phyloP scores from a whole-genome alignment of 2,329 filamentous ascomycete species.

The Paraconiothyrium brasiliense region DNA sequence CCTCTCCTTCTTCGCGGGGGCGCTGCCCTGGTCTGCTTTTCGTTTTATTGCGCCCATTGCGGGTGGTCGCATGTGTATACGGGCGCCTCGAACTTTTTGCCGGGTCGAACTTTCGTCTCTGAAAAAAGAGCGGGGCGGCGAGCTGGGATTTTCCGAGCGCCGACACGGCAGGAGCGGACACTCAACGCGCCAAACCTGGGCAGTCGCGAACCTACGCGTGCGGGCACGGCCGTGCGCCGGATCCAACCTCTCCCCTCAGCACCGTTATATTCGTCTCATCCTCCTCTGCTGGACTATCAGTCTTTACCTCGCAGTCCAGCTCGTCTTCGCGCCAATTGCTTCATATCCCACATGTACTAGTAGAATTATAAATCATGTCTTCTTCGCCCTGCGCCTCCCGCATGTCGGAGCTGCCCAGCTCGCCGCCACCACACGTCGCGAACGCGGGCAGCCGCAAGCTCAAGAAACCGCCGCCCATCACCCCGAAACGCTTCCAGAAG shows the following conservation, averaged over 20 bases:
- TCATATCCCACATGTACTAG: slow-evolving; percentile 12
- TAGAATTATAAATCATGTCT: slow-evolving; percentile 26
- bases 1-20: slow-evolving; percentile 44
- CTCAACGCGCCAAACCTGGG: slow-evolving; percentile 29
- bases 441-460: slow-evolving; percentile 48
- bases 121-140: slow-evolving; percentile 36
- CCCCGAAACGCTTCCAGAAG: slow-evolving; percentile 60
- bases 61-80: slow-evolving; percentile 17
- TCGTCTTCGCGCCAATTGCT: slow-evolving; percentile 11
- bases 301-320: background rate
- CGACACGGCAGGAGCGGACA: slow-evolving; percentile 23
- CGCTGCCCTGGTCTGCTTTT: slow-evolving; percentile 52
- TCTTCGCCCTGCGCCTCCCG: slow-evolving; percentile 39
- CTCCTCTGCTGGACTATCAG: background rate
- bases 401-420: slow-evolving; percentile 48
- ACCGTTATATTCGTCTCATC: slow-evolving; percentile 21
- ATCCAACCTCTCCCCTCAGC: slow-evolving; percentile 31
- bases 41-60: slow-evolving; percentile 58
- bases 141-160: slow-evolving; percentile 29
- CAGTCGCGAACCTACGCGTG: slow-evolving; percentile 18
- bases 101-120: slow-evolving; percentile 11
- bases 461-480: slow-evolving; percentile 60
- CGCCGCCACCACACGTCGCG: slow-evolving; percentile 48
- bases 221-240: slow-evolving; percentile 21
- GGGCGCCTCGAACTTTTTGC: slow-evolving; percentile 20